Conservation (phyloP, 495 filamentous ascomycete genomes). For the Niebla homalea region DNA sequence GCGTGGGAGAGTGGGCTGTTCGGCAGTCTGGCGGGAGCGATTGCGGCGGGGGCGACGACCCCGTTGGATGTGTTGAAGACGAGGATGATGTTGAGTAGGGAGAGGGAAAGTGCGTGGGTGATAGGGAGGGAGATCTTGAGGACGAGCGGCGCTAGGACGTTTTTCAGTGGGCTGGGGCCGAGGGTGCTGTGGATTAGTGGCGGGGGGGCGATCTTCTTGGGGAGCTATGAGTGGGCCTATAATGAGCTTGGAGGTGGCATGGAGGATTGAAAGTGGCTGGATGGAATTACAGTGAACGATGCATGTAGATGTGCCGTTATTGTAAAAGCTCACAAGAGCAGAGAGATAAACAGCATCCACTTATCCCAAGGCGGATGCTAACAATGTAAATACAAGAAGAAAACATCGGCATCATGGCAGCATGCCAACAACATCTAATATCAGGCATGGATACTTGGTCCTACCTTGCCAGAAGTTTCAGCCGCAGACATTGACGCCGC, state of each 20-base stretch:
- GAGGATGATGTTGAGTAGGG: conserved; percentile 72
- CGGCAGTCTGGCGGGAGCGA: conserved; percentile 68
- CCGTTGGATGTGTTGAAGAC: conserved; percentile 96
- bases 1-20: conserved; percentile 75
- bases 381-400: background rate
- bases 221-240: conserved; percentile 84
- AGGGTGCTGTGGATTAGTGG: conserved; percentile 86
- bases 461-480: conserved; percentile 10
- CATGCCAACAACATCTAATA: background rate
- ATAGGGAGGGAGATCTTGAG: conserved; percentile 54
- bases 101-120: conserved; percentile 39
- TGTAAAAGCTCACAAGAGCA: background rate
- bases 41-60: conserved; percentile 82
- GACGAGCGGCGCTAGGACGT: conserved; percentile 59
- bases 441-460: conserved; percentile 8
- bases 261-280: background rate
- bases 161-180: conserved; percentile 82
- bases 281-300: background rate
- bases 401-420: background rate
- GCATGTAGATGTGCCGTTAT: background rate
- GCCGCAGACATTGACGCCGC: conserved; percentile 3
- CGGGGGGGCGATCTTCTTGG: conserved; percentile 89
- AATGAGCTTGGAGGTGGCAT: conserved; percentile 45
- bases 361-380: too few relatives aligned
- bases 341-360: too few relatives aligned